These are phyloP conservation scores for Rhinocladiella similis DNA, from an alignment of 2,329 filamentous ascomycete genomes.

Conservation along the genomic window DNA sequence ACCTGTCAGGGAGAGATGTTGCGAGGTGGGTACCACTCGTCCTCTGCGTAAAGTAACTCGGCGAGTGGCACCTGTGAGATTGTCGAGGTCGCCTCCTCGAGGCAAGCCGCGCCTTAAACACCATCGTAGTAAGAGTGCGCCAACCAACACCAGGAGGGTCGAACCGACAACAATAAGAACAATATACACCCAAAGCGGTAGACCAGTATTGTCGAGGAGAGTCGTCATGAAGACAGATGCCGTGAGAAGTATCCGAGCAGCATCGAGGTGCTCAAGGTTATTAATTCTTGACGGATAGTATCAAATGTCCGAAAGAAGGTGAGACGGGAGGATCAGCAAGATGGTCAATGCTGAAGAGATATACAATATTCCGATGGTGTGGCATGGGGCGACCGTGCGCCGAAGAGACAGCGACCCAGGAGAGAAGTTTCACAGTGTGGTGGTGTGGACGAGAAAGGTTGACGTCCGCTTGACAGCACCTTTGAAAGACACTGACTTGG, in stretches of 20 bases:
- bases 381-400: constrained; percentile 4
- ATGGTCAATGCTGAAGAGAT: constrained; percentile 15
- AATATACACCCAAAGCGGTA: constrained; percentile 30
- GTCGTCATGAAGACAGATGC: constrained; percentile 27
- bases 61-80: constrained; percentile 25
- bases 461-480: constrained; percentile 8
- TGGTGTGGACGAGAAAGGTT: neutral
- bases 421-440: neutral
- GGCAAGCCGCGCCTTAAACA: constrained; percentile 17
- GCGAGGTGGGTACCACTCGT: constrained; percentile 27
- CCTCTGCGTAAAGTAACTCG: constrained; percentile 29
- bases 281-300: neutral
- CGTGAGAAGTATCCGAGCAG: constrained; percentile 1
- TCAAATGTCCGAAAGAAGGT: neutral
- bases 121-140: constrained; percentile 19
- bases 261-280: constrained; percentile 12
- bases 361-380: neutral
- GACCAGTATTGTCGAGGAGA: constrained; percentile 23
- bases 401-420: neutral
- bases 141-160: constrained; percentile 17
- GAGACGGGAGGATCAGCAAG: neutral
- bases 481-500: neutral
- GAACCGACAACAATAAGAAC: constrained; percentile 28
- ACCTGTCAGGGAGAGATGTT: constrained; percentile 31
- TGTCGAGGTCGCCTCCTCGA: constrained; percentile 12